phyloP scores from a whole-genome alignment of 306 rosid genomes.

The Trifolium subterraneum region DNA sequence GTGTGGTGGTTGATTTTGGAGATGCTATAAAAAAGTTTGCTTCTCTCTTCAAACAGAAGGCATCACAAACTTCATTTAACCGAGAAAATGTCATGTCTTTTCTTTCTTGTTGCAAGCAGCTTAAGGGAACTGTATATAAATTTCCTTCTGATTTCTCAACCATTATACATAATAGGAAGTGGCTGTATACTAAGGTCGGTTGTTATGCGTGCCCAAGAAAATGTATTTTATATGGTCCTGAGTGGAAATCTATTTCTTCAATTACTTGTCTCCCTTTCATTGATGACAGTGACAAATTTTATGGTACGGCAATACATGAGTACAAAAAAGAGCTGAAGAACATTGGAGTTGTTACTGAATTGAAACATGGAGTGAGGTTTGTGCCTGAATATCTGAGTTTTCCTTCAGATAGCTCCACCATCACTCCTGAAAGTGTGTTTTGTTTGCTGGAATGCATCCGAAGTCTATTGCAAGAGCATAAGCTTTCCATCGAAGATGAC shows the following conservation, averaged over 20 bases:
- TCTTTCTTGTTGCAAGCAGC: conserved; percentile 53
- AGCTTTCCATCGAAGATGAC: conserved; percentile 34
- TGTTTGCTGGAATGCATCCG: conserved; percentile 64
- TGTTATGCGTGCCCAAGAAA: conserved; percentile 49
- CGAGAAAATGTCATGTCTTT: conserved; percentile 50
- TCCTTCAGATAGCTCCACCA: conserved; percentile 46
- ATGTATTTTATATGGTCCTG: conserved; percentile 67
- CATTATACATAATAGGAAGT: conserved; percentile 42
- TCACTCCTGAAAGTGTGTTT: conserved; percentile 50
- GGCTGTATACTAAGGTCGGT: conserved; percentile 66
- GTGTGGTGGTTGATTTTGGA: conserved; percentile 66
- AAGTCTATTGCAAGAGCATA: conserved; percentile 11
- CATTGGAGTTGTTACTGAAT: conserved; percentile 56
- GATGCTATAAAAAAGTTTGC: conserved; percentile 53
- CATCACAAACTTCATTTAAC: conserved; percentile 39
- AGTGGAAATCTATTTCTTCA: conserved; percentile 65
- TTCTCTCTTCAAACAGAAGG: conserved; percentile 48
- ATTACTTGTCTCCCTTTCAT: conserved; percentile 73
- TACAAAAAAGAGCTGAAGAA: conserved; percentile 61
- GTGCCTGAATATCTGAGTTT: conserved; percentile 48
- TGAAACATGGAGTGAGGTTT: conserved; percentile 58
- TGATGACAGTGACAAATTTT: conserved; percentile 56
- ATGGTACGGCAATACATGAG: conserved; percentile 54
- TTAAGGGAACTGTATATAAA: conserved; percentile 30
- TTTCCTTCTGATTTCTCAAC: conserved; percentile 44